A percentile compares a stretch with the other conserved stretches of the same genome.
These are phyloP conservation scores for Dothistroma pini DNA, from an alignment of 2,329 filamentous ascomycete genomes.

Conservation along the genomic window DNA sequence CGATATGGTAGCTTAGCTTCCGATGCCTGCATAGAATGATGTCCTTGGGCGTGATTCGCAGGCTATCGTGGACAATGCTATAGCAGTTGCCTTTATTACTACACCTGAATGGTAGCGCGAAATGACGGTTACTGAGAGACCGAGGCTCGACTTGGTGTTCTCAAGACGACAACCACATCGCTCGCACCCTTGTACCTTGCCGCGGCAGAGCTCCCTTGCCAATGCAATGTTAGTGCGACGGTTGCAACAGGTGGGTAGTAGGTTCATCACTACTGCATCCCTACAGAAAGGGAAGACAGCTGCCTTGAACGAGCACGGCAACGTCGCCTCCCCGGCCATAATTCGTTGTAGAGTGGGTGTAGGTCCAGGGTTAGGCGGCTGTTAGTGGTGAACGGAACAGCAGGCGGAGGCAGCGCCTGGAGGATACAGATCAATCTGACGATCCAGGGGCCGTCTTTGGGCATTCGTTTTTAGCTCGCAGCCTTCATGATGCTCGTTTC, in stretches of 20 bases:
- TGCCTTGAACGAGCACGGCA: neutral
- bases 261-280: neutral
- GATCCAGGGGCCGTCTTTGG: neutral
- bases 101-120: slow-evolving; percentile 1
- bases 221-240: neutral
- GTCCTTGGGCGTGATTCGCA: slow-evolving; percentile 9
- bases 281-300: neutral
- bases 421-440: neutral
- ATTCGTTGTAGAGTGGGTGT: neutral
- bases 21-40: slow-evolving; percentile 10
- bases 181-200: neutral
- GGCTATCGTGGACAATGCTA: neutral
- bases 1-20: neutral
- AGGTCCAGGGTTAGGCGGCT: neutral
- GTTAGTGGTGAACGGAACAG: neutral
- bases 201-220: neutral
- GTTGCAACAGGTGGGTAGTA: neutral
- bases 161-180: slow-evolving; percentile 3
- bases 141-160: neutral
- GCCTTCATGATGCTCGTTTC: neutral
- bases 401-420: neutral
- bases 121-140: neutral
- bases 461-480: neutral
- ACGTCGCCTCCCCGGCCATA: neutral
- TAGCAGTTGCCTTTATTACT: slow-evolving; percentile 2